phyloP scores from a whole-genome alignment of 352 stramenopile genomes.

The Pythium guiyangense region DNA sequence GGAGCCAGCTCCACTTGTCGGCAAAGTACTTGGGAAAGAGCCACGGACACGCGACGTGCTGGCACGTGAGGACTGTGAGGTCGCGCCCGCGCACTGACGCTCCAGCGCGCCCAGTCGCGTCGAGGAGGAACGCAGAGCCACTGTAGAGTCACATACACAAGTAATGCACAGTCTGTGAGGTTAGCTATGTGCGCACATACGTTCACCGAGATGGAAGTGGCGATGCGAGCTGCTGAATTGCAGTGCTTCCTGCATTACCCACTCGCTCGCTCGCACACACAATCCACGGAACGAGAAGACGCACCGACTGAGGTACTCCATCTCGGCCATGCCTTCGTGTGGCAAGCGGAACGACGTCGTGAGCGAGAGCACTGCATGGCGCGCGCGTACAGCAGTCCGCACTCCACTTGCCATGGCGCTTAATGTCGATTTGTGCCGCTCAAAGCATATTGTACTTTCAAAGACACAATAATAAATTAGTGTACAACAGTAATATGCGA shows the following conservation, averaged over 20 bases:
- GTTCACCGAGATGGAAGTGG: neutral
- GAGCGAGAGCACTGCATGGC: constrained; percentile 59
- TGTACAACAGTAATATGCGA: no score
- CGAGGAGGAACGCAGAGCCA: constrained; percentile 61
- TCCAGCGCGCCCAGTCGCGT: constrained; percentile 3
- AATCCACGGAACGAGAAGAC: neutral
- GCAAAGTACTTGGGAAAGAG: constrained; percentile 71
- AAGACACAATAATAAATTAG: no score
- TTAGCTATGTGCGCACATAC: no score
- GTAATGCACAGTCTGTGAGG: no score
- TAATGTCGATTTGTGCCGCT: no score
- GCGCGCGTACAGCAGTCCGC: constrained; percentile 3
- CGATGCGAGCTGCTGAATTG: neutral
- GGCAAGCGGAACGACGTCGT: constrained; percentile 77
- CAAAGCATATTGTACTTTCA: no score
- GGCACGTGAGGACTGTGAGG: constrained; percentile 57
- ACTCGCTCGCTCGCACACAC: no score
- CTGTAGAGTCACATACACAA: constrained; percentile 14
- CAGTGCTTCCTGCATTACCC: neutral
- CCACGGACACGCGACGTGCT: constrained; percentile 82
- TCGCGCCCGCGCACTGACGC: neutral
- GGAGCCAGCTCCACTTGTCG: constrained; percentile 79
- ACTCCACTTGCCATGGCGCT: no score
- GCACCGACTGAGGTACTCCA: constrained; percentile 76
- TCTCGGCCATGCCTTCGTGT: constrained; percentile 65